Evolutionary conservation across 352 stramenopile species (phyloP), one percentile per base, ranked within the genome.

Genomic region (Phytophthora idaei): DNA sequence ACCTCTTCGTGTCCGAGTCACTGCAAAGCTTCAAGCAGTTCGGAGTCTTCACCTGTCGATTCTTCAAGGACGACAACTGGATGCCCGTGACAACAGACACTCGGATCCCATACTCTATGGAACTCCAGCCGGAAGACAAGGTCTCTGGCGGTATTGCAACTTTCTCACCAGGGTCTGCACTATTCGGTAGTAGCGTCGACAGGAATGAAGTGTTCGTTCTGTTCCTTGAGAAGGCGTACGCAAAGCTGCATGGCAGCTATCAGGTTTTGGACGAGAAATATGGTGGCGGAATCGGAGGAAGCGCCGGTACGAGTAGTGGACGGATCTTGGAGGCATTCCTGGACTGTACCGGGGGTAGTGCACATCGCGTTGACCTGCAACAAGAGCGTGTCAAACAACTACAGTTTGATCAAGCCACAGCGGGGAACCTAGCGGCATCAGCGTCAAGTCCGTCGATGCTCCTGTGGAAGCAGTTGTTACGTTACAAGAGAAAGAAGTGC

Each of bases 61-160:
- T 98, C 69, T 98, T 96, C 77, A 97, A 96, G 51, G 87, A 97
- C 64, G 90, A 86, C 31, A 73, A 83, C 28, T 98, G 91, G 92
- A 73, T 95, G 12, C 81, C 90, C 3, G 83, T 97, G 48, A 94
- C 92, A 32, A 94, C 90, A 3, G 92, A 98, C 64, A 97, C 92
- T 48, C 75, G 85, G 3, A 61, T 97, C 28, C 92, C 92, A 25
- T 91, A 89, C 78, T 80, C 63, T 4, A 65, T 84, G 29, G 69
- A 79, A 52, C 65, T 90, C 2, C 51, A 78, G 1, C 64, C 71
- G 0, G 78, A 84, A 29, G 77, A 88, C n/a, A 76, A 69, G n/a
- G 36, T 51, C 10, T 59, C 36, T 6, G 25, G 39, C 21, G 44
- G 62, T 63, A 39, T 21, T 34, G 66, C 51, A 21, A 46, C 55